A percentile compares a stretch with the other conserved stretches of the same genome.
Conservation (phyloP, 2,329 filamentous ascomycete species). For the Aureobasidium uvarum region DNA sequence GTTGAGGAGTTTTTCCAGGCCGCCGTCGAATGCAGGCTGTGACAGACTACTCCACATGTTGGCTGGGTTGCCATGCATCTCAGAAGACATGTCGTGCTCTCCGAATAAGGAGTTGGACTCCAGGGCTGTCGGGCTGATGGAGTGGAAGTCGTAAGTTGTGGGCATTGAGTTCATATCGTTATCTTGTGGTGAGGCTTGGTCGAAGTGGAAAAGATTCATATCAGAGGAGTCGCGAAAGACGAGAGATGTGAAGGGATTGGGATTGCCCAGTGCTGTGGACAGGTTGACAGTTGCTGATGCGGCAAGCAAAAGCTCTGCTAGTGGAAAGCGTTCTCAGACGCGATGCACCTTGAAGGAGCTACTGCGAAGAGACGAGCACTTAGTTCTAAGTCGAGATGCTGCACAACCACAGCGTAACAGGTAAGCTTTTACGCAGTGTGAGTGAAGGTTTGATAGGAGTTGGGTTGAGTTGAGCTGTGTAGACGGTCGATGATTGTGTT, state of each 20-base stretch:
- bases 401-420: not conserved
- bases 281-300: not conserved
- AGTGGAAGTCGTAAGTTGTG: constrained; percentile 15
- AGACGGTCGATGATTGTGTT: not conserved
- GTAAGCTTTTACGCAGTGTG: not conserved
- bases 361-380: not conserved
- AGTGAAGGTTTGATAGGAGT: not conserved
- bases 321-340: not conserved
- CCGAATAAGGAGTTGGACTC: not conserved
- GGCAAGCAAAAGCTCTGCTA: not conserved
- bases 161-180: not conserved
- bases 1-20: constrained; percentile 15
- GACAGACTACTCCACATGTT: constrained; percentile 4
- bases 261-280: not conserved
- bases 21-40: not conserved
- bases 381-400: not conserved
- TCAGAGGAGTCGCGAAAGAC: constrained; percentile 25
- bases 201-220: constrained; percentile 21
- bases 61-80: not conserved
- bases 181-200: constrained; percentile 1
- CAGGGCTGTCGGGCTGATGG: constrained; percentile 3
- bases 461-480: not conserved
- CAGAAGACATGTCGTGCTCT: not conserved
- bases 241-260: not conserved
- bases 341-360: not conserved